These are phyloP conservation scores for Cephaloascus fragrans DNA, from an alignment of 805 yeast genomes.

Conservation along the genomic window DNA sequence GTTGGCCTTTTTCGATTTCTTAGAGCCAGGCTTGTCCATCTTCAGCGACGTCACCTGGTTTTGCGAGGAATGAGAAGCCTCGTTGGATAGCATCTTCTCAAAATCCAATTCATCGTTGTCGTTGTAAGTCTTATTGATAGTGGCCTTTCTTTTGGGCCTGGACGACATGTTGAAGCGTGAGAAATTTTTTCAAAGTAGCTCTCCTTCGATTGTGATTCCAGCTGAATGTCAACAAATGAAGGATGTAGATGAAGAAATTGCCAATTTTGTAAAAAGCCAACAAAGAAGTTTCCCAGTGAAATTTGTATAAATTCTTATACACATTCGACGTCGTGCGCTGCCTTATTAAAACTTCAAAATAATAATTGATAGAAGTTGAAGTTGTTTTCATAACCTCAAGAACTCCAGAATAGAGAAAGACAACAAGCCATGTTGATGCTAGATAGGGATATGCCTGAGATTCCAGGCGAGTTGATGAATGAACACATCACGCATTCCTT, in stretches of 20 bases:
- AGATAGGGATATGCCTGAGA: conserved; percentile 59
- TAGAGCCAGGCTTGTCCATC: neutral
- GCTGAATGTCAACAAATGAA: no score
- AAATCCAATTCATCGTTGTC: conserved; percentile 9
- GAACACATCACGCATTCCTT: conserved; percentile 61
- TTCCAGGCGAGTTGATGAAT: conserved; percentile 79
- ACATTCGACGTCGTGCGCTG: no score
- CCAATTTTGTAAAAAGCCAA: no score
- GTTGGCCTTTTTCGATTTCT: neutral
- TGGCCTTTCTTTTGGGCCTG: conserved; percentile 26
- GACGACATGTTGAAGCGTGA: conserved; percentile 1
- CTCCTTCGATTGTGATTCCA: no score
- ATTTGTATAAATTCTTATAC: no score
- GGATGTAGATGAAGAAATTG: no score
- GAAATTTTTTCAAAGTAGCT: no score
- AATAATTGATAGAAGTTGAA: no score
- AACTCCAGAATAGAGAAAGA: neutral
- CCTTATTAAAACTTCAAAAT: no score
- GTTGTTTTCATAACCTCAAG: no score
- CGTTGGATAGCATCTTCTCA: neutral
- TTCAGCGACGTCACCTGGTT: no score
- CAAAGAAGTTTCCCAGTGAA: no score
- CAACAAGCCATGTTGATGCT: conserved; percentile 20
- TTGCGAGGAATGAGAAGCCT: neutral
- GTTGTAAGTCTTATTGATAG: conserved; percentile 23